Conservation (phyloP, 1,139 yeast species). For the Oligophagozyma castellii region DNA sequence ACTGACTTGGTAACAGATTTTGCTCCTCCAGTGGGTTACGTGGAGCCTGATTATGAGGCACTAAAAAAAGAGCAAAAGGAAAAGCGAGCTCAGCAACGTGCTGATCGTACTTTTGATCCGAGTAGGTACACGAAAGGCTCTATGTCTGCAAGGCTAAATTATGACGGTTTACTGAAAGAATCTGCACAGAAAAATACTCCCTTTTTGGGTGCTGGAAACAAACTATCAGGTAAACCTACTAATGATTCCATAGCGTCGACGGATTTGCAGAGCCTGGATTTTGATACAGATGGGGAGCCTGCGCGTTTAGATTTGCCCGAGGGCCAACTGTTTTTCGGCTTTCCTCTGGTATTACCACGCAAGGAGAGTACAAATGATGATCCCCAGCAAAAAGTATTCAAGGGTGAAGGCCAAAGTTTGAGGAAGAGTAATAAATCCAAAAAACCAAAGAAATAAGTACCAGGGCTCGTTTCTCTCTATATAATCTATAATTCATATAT, state of each 20-base stretch:
- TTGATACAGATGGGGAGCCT: conserved; percentile 39
- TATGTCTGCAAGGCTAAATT: conserved; percentile 69
- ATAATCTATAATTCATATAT: not conserved
- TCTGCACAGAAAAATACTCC: conserved; percentile 16
- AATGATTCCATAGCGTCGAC: conserved; percentile 6
- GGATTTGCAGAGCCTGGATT: too few species aligned
- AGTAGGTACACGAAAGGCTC: conserved; percentile 37
- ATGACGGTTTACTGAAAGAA: conserved; percentile 42
- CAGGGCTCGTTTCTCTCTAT: conserved; percentile 2
- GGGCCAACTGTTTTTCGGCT: conserved; percentile 88
- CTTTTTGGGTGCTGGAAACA: conserved; percentile 57
- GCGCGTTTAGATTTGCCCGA: conserved; percentile 63
- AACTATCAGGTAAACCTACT: conserved; percentile 48
- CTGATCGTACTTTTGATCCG: conserved; percentile 23
- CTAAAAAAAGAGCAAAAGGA: conserved; percentile 9
- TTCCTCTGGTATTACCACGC: conserved; percentile 66
- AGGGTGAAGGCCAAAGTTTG: conserved; percentile 56
- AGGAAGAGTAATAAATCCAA: conserved; percentile 61
- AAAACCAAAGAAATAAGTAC: conserved; percentile 23
- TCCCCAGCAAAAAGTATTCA: conserved; percentile 29
- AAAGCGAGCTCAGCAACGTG: conserved; percentile 8
- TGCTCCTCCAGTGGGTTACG: conserved; percentile 98
- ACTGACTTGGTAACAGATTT: conserved; percentile 95
- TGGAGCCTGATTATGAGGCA: conserved; percentile 57
- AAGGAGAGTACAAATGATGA: conserved; percentile 32